Evolutionary conservation across 2,329 filamentous ascomycete species (phyloP), one percentile per base, ranked within the genome.

Genomic region (Pyrenophora seminiperda): DNA sequence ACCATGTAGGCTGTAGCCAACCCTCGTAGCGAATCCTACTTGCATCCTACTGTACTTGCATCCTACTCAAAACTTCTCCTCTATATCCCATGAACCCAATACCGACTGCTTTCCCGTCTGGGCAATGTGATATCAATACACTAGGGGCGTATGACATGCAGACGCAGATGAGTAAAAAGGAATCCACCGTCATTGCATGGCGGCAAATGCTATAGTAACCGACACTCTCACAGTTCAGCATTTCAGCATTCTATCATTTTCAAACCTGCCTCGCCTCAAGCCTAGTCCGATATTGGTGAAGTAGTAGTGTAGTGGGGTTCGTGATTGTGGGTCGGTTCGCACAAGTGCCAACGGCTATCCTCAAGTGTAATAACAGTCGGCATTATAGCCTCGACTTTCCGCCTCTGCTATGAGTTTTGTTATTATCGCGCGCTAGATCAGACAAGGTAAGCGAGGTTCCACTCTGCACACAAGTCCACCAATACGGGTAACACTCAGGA

Each of bases 281-380:
- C 24, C 14, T 13, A 4, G 6, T 19, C 27, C 38, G 13, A 19
- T 15, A 30, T 41, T 19, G 17, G 14, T 17, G n/a, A 15, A 38
- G 36, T n/a, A 24, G 20, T 6, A 7, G 5, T n/a, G 31, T 41
- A 10, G 24, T 41, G 15, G 36, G 15, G 36, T 31, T 41, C 38
- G 27, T 41, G 38, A 31, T 24, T 27, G 14, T n/a, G 29, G 11
- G 38, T 24, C 38, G 18, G 24, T 37, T 27, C 20, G 20, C 29
- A 40, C 24, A n/a, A 39, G 11, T 41, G 44, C 47, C 36, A 33
- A 41, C 30, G 38, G 36, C 13, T 30, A 32, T 17, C 41, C 32
- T 19, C 19, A 41, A 41, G 24, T 45, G 47, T 50, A 47, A 54
- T 51, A 54, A 41, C 51, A 54, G 22, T 31, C 42, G 42, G 30